Conservation (phyloP, 352 stramenopile species). For the Phytophthora vignae region DNA sequence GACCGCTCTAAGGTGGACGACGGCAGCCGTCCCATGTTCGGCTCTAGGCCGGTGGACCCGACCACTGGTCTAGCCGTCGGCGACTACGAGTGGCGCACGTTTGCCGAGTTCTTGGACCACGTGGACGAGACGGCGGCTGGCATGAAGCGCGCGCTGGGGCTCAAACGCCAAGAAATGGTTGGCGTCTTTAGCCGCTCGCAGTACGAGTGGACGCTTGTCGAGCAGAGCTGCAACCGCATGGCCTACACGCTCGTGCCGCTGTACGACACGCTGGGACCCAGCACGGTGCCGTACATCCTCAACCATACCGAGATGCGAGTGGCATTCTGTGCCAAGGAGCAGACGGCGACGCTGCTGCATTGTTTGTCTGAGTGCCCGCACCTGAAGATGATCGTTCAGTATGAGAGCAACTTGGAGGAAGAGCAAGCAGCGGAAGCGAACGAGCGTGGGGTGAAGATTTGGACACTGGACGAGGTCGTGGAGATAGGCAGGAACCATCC, state of each 20-base stretch:
- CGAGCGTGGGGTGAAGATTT: constrained; percentile 39
- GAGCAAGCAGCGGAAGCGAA: constrained; percentile 29
- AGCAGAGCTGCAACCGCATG: constrained; percentile 72
- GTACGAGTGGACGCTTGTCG: constrained; percentile 70
- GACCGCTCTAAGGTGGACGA: constrained; percentile 55
- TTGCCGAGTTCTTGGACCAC: constrained; percentile 53
- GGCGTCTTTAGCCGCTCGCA: constrained; percentile 66
- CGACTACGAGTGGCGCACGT: constrained; percentile 62
- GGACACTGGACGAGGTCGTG: constrained; percentile 46
- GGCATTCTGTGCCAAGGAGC: constrained; percentile 56
- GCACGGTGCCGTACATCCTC: constrained; percentile 66
- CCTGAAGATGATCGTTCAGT: constrained; percentile 56
- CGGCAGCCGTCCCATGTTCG: constrained; percentile 57
- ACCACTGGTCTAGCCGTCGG: constrained; percentile 41
- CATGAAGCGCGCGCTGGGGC: constrained; percentile 43
- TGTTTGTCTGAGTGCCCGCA: constrained; percentile 45
- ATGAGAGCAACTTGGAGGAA: constrained; percentile 41
- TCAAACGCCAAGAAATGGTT: constrained; percentile 53
- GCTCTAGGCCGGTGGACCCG: constrained; percentile 47
- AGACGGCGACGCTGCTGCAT: constrained; percentile 47
- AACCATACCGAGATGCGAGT: constrained; percentile 72
- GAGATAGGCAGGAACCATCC: constrained; percentile 38
- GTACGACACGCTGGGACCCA: constrained; percentile 71
- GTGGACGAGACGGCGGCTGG: constrained; percentile 44
- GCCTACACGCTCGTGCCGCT: constrained; percentile 71